Conservation (phyloP, 768 basidiomycete species). For the Termitomyces titanicus region DNA sequence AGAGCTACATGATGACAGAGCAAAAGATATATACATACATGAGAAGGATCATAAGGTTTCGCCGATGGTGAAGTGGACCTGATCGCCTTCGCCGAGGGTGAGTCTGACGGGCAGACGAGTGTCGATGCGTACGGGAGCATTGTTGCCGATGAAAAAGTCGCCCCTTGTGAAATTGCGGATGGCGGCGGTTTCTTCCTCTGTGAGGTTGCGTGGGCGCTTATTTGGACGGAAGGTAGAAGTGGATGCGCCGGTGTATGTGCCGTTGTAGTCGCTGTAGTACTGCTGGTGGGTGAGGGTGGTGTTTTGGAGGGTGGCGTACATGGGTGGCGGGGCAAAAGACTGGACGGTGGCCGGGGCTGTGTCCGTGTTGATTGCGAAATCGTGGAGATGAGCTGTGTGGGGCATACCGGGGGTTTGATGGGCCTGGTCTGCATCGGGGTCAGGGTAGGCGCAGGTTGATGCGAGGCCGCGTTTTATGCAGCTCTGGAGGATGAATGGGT, state of each 20-base stretch:
- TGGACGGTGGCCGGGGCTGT: constrained; percentile 28
- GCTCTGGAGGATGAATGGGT: constrained; percentile 41
- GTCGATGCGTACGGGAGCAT: constrained; percentile 80
- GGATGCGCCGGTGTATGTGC: constrained; percentile 62
- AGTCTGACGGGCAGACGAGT: constrained; percentile 76
- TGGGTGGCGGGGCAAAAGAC: constrained; percentile 42
- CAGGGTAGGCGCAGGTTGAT: constrained; percentile 68
- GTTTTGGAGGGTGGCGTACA: constrained; percentile 44
- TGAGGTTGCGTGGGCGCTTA: constrained; percentile 76
- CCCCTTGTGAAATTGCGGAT: constrained; percentile 80
- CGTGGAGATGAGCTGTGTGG: constrained; percentile 13
- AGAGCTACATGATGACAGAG: no score
- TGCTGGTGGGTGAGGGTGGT: constrained; percentile 56
- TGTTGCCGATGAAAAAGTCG: constrained; percentile 78
- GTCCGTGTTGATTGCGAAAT: constrained; percentile 11
- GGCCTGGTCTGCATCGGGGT: constrained; percentile 57
- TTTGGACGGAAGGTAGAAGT: constrained; percentile 76
- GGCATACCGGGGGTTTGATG: constrained; percentile 38
- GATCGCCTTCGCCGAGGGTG: constrained; percentile 78
- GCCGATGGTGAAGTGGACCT: constrained; percentile 63
- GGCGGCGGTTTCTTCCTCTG: constrained; percentile 80
- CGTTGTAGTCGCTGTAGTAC: constrained; percentile 73
- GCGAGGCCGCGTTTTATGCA: constrained; percentile 81
- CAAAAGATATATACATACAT: not conserved
- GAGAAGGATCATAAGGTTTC: constrained; percentile 21